These are phyloP conservation scores for Calonectria hawksworthii DNA, from an alignment of 2,329 filamentous ascomycete genomes.

Conservation along the genomic window DNA sequence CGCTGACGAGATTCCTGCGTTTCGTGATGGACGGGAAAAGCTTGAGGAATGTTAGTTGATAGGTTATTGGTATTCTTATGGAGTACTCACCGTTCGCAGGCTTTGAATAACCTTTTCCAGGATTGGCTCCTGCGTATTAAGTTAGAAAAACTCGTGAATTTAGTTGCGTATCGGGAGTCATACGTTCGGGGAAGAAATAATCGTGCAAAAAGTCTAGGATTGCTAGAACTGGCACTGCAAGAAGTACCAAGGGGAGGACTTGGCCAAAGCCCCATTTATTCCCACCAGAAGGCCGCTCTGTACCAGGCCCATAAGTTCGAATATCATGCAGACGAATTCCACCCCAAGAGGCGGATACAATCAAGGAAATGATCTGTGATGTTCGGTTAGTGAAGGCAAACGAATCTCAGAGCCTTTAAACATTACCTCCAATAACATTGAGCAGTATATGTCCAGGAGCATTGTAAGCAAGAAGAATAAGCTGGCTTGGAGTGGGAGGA, in stretches of 20 bases:
- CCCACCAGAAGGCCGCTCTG: background rate
- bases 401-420: background rate
- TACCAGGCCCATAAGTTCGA: background rate
- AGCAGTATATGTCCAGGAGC: slow-evolving; percentile 2
- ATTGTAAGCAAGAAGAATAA: background rate
- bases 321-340: background rate
- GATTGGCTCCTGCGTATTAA: background rate
- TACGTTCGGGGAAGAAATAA: background rate
- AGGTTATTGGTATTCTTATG: background rate
- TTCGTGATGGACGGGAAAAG: background rate
- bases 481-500: background rate
- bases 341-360: slow-evolving; percentile 4
- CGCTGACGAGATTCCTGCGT: background rate
- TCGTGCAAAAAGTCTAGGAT: background rate
- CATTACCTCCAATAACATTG: slow-evolving; percentile 1
- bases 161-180: background rate
- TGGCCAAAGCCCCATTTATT: slow-evolving; percentile 1
- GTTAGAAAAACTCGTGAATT: background rate
- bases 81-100: background rate
- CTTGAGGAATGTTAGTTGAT: background rate
- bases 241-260: slow-evolving; percentile 2
- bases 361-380: background rate
- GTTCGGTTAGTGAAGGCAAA: background rate
- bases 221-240: background rate
- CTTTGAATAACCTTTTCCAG: background rate